Conservation (phyloP, 495 filamentous ascomycete species). For the Aspergillus campestris region DNA sequence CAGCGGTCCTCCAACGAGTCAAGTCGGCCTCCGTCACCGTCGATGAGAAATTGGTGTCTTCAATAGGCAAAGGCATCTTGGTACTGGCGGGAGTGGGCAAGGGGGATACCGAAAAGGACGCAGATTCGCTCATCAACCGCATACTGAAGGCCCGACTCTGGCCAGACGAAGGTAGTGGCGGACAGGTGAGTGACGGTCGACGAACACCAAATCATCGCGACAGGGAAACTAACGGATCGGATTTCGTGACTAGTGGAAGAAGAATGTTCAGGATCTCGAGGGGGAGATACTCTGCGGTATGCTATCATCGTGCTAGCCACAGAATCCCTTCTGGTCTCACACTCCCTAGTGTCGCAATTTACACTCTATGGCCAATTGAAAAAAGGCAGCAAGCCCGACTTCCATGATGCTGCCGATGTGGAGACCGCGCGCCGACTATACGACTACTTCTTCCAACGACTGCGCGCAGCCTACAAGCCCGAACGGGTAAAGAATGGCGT, state of each 20-base stretch:
- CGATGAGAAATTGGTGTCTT: conserved; percentile 81
- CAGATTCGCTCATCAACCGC: conserved; percentile 72
- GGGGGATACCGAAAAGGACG: conserved; percentile 84
- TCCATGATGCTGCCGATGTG: conserved; percentile 76
- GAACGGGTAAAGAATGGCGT: conserved; percentile 88
- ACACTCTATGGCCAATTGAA: conserved; percentile 86
- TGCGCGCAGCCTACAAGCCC: conserved; percentile 60
- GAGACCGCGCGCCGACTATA: conserved; percentile 75
- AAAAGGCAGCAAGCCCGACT: conserved; percentile 92
- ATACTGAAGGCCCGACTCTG: conserved; percentile 85
- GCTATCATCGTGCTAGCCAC: conserved; percentile 10
- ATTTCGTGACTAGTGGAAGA: conserved; percentile 63
- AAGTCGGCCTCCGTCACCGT: conserved; percentile 97
- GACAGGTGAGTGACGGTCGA: conserved; percentile 14
- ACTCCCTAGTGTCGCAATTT: conserved; percentile 82
- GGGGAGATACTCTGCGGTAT: conserved; percentile 88
- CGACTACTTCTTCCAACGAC: conserved; percentile 67
- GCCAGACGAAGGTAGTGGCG: conserved; percentile 56
- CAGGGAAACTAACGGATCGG: neutral
- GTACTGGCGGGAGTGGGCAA: conserved; percentile 88
- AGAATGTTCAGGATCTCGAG: conserved; percentile 72
- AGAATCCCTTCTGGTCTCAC: neutral
- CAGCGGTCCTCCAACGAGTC: conserved; percentile 91
- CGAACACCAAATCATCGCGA: neutral
- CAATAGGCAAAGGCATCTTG: conserved; percentile 81